These are phyloP conservation scores for Tilletiopsis washingtonensis DNA, from an alignment of 1,284 basidiomycete species.

Conservation along the genomic window DNA sequence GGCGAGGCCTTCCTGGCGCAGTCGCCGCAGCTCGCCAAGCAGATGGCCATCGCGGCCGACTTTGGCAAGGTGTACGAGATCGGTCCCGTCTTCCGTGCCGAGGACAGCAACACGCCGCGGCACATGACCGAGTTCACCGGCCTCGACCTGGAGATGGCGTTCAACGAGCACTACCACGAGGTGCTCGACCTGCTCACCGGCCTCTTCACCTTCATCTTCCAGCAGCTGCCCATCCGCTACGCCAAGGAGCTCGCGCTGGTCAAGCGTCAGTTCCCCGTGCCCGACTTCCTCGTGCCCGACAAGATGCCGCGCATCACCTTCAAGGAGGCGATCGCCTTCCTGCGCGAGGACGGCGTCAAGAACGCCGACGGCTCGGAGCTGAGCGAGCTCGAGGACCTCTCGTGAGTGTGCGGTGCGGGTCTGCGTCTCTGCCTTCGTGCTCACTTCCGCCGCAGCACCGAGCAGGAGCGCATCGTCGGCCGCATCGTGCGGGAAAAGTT, in stretches of 20 bases:
- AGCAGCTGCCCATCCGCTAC: slow-evolving; percentile 57
- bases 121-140: slow-evolving; percentile 99
- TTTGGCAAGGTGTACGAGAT: slow-evolving; percentile 98
- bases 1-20: slow-evolving; percentile 89
- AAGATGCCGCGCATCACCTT: slow-evolving; percentile 39
- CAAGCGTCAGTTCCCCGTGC: slow-evolving; percentile 76
- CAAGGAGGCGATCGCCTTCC: slow-evolving; percentile 40
- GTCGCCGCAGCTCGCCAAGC: slow-evolving; percentile 92
- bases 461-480: slow-evolving; percentile 41
- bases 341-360: slow-evolving; percentile 40
- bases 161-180: slow-evolving; percentile 97
- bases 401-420: too few relatives aligned
- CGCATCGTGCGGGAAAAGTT: slow-evolving; percentile 44
- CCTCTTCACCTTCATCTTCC: slow-evolving; percentile 46
- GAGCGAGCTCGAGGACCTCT: slow-evolving; percentile 3
- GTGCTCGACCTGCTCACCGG: slow-evolving; percentile 43
- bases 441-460: slow-evolving; percentile 32
- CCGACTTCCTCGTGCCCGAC: slow-evolving; percentile 44
- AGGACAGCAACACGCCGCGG: slow-evolving; percentile 92
- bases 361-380: slow-evolving; percentile 42
- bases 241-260: slow-evolving; percentile 71
- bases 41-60: slow-evolving; percentile 98
- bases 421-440: too few relatives aligned
- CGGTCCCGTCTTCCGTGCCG: slow-evolving; percentile 87
- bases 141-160: slow-evolving; percentile 96